Conservation (phyloP, 176 grass and related monocot genomes). For the Hsuehochloa calcarea region DNA sequence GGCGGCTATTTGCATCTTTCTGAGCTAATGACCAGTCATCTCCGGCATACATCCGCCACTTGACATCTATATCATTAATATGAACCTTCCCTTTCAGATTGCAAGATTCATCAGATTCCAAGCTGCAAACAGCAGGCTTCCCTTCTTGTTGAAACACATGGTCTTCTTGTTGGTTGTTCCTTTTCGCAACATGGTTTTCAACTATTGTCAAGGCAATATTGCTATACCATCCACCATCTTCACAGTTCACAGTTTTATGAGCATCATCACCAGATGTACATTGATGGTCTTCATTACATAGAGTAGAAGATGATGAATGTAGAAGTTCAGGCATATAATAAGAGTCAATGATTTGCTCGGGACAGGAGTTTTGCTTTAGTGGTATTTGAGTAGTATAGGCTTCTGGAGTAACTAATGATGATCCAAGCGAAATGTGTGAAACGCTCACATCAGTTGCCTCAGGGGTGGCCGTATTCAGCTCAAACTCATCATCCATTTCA, state of each 20-base stretch:
- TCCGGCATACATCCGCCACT: constrained; percentile 75
- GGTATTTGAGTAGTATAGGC: constrained; percentile 14
- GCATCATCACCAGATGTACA: constrained; percentile 15
- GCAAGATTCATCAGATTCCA: constrained; percentile 41
- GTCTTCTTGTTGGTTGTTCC: constrained; percentile 21
- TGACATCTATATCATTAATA: constrained; percentile 79
- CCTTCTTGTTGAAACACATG: constrained; percentile 38
- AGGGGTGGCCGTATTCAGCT: constrained; percentile 1
- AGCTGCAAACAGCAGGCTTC: constrained; percentile 39
- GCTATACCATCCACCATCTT: constrained; percentile 77
- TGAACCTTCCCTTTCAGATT: constrained; percentile 73
- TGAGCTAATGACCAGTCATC: constrained; percentile 62
- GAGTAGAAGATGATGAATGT: constrained; percentile 34
- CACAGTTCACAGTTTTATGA: constrained; percentile 43
- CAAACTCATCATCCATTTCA: constrained; percentile 52
- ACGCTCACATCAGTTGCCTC: constrained; percentile 5
- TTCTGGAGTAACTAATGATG: constrained; percentile 39
- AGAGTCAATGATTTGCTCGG: constrained; percentile 71
- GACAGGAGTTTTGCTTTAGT: constrained; percentile 30
- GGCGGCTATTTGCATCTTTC: constrained; percentile 34
- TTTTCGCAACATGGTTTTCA: constrained; percentile 91
- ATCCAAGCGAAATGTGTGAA: constrained; percentile 17
- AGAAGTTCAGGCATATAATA: constrained; percentile 65
- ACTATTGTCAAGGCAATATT: constrained; percentile 61
- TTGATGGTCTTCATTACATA: constrained; percentile 26